Percentiles rank a stretch among this genome's conserved stretches.
Conservation (phyloP, 805 yeast species). For the Candida sanyiensis region DNA sequence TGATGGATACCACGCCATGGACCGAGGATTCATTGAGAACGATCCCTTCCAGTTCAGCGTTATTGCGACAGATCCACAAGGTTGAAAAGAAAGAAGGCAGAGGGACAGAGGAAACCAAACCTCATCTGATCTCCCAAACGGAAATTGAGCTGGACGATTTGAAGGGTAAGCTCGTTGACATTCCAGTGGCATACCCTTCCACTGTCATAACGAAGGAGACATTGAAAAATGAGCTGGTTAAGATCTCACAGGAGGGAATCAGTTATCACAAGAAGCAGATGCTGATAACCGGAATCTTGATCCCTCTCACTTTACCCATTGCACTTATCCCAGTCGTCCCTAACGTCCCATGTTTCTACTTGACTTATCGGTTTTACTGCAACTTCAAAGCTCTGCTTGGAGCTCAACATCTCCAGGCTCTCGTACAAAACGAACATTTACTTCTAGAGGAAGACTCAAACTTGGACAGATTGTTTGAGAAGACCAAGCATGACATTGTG, state of each 20-base stretch:
- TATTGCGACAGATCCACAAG: constrained; percentile 35
- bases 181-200: constrained; percentile 50
- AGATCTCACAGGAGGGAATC: constrained; percentile 39
- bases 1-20: constrained; percentile 67
- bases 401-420: constrained; percentile 55
- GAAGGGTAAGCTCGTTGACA: constrained; percentile 25
- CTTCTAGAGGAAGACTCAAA: constrained; percentile 28
- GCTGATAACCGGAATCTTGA: constrained; percentile 44
- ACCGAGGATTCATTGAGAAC: constrained; percentile 70
- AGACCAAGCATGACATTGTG: constrained; percentile 17
- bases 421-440: constrained; percentile 43
- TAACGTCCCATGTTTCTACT: constrained; percentile 85
- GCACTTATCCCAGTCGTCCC: constrained; percentile 83
- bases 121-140: constrained; percentile 9
- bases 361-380: constrained; percentile 77
- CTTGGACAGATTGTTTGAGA: constrained; percentile 27
- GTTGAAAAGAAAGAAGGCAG: constrained; percentile 14
- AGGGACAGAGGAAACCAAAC: constrained; percentile 13
- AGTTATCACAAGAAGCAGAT: constrained; percentile 52
- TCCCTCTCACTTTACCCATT: constrained; percentile 78
- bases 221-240: constrained; percentile 35
- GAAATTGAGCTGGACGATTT: constrained; percentile 14
- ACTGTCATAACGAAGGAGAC: constrained; percentile 27
- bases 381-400: constrained; percentile 77
- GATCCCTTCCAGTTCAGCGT: constrained; percentile 62